Percentiles rank a stretch among this genome's conserved stretches.
Conservation (phyloP, 2,329 filamentous ascomycete genomes). For the Penicillium sp. region DNA sequence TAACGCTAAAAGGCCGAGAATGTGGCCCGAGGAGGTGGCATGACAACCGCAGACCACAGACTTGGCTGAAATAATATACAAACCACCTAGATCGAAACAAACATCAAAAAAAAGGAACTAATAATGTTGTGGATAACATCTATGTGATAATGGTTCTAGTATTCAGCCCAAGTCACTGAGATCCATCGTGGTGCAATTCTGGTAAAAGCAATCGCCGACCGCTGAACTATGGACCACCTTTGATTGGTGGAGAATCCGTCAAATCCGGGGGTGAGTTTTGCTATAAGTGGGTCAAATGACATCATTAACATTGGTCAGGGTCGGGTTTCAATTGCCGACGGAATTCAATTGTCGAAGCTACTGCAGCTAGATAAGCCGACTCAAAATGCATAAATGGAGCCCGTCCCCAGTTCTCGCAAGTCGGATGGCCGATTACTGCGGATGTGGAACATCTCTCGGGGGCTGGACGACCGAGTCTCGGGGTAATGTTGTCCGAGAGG, state of each 20-base stretch:
- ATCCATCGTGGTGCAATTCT: background rate
- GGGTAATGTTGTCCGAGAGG: conserved; percentile 11
- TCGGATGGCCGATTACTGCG: background rate
- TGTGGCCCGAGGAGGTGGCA: background rate
- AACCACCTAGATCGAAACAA: background rate
- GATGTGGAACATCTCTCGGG: background rate
- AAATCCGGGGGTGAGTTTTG: conserved; percentile 16
- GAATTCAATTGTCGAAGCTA: conserved; percentile 8
- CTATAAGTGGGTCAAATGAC: background rate
- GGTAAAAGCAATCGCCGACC: conserved; percentile 3
- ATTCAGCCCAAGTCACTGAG: background rate
- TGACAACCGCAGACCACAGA: background rate
- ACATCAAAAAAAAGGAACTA: too few relatives aligned
- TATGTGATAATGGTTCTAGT: background rate
- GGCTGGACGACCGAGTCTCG: conserved; percentile 1
- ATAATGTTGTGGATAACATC: background rate
- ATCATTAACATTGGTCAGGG: background rate
- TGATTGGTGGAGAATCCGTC: conserved; percentile 4
- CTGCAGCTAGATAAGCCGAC: too few relatives aligned
- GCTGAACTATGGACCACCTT: background rate
- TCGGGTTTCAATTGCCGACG: conserved; percentile 20
- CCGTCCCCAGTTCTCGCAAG: background rate
- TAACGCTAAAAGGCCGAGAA: background rate
- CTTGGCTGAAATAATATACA: background rate
- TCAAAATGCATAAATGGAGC: background rate